Base-by-base conservation (phyloP, 2,329 filamentous ascomycete species). In the Diplocarpon mali region DNA sequence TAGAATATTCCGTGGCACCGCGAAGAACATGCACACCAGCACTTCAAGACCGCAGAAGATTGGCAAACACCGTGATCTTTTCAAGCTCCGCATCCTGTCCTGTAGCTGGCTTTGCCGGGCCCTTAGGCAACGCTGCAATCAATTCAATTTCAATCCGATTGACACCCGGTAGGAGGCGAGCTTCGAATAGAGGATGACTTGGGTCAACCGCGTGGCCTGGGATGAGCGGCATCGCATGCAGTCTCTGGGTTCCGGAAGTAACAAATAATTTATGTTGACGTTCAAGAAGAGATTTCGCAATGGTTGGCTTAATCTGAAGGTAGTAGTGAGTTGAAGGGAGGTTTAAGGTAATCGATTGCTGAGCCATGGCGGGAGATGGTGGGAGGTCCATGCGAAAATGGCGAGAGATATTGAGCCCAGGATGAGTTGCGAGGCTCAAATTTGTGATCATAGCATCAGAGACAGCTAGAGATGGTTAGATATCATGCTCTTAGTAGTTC, bases 71-170 rank as follows among this genome's bases (percentile, higher is more conserved):
- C 1, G 78, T 86, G 46, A 88, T 72, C 55, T 82, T 83, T 67
- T 95, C 88, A 50, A 89, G 68, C 60, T 92, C 86, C 30, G 82
- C 74, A 50, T 80, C 76, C 9, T 78, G 69, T 0, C 75, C 79
- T 20, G 71, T 71, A 0, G 70, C 66, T 31, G 72, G 65, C 48
- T 72, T 76, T 57, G 62, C 57, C 27, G 76, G 69, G 15, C 71
- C 75, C 56, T 70, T 75, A 1, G 74, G 76, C 35, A 85, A 71
- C 6, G 80, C 80, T 1, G 83, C 85, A 51, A 88, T 76, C 46
- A 90, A 70, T 56, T 90, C 83, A 7, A 93, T 72, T 55, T 88
- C 83, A 40, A 95, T 74, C 37, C 80, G 74, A 54, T 92, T 94
- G 40, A 87, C 72, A 6, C 86, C 87, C 1, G 75, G 73, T 20